phyloP scores from a whole-genome alignment of 148 eudicot species.

The Nepenthes gracilis region DNA sequence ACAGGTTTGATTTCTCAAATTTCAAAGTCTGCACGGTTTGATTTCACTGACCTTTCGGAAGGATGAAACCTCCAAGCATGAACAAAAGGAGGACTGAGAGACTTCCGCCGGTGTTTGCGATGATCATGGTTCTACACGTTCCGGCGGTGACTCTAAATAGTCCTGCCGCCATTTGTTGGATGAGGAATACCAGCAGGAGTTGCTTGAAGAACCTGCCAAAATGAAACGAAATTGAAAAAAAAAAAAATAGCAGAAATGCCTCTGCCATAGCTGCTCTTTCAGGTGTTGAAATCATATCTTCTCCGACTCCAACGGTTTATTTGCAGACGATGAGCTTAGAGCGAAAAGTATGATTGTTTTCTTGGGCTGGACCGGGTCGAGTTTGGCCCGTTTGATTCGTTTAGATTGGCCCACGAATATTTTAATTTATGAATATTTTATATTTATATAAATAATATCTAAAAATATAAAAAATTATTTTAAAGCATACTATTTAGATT shows the following conservation, averaged over 20 bases:
- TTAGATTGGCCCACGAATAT: too few relatives aligned
- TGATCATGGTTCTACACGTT: constrained; percentile 76
- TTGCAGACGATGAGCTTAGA: too few relatives aligned
- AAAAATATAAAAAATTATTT: too few relatives aligned
- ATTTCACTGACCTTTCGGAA: constrained; percentile 58
- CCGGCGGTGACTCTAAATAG: constrained; percentile 75
- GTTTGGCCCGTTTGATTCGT: too few relatives aligned
- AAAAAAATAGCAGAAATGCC: neutral
- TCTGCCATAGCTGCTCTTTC: neutral
- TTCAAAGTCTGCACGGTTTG: neutral
- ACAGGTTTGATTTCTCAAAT: neutral
- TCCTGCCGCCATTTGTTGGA: constrained; percentile 99
- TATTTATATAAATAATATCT: too few relatives aligned
- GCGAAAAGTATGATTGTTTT: too few relatives aligned
- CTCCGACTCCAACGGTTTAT: too few relatives aligned
- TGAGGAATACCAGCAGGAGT: constrained; percentile 50
- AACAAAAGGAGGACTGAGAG: constrained; percentile 70
- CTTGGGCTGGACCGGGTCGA: too few relatives aligned
- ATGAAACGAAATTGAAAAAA: neutral
- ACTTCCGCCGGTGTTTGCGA: constrained; percentile 84
- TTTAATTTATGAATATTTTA: too few relatives aligned
- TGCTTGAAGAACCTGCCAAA: constrained; percentile 77
- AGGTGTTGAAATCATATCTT: too few relatives aligned
- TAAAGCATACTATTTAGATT: too few relatives aligned
- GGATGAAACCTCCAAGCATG: constrained; percentile 92